Evolutionary conservation across 177 flowering plant species (phyloP).

Genomic region (Vitis hybrid): DNA sequence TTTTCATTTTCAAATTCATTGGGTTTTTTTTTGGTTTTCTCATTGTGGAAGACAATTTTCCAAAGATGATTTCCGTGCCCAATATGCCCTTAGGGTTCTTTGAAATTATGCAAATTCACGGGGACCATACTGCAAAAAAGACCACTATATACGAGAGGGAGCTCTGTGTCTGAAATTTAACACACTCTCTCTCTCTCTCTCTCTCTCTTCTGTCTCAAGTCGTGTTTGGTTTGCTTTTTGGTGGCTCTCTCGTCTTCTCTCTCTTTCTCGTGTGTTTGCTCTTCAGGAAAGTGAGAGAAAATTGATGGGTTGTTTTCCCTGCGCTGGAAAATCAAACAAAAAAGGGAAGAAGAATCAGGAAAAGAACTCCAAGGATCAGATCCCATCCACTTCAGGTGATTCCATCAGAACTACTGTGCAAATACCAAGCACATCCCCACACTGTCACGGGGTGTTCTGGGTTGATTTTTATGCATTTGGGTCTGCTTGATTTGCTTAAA

Average conservation of each 20-base stretch:
- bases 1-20: too few species aligned
- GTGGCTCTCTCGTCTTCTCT: conserved; percentile 4
- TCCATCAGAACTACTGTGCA: background rate
- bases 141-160: background rate
- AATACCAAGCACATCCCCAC: background rate
- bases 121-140: conserved; percentile 5
- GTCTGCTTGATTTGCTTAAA: conserved; percentile 3
- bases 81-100: background rate
- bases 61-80: too few species aligned
- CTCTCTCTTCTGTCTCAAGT: background rate
- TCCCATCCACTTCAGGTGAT: conserved; percentile 43
- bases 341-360: conserved; percentile 26
- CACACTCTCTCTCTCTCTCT: too few species aligned
- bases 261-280: background rate
- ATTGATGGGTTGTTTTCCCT: conserved; percentile 41
- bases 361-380: conserved; percentile 35
- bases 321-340: conserved; percentile 38
- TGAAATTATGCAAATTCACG: background rate
- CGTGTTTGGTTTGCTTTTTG: background rate
- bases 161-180: background rate
- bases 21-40: too few species aligned
- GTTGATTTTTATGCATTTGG: background rate
- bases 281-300: background rate
- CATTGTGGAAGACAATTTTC: too few species aligned
- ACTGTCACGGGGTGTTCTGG: background rate